A percentile compares a stretch with the other conserved stretches of the same genome.
phyloP scores from a whole-genome alignment of 2,329 filamentous ascomycete genomes.

The Fusarium cicatricum region DNA sequence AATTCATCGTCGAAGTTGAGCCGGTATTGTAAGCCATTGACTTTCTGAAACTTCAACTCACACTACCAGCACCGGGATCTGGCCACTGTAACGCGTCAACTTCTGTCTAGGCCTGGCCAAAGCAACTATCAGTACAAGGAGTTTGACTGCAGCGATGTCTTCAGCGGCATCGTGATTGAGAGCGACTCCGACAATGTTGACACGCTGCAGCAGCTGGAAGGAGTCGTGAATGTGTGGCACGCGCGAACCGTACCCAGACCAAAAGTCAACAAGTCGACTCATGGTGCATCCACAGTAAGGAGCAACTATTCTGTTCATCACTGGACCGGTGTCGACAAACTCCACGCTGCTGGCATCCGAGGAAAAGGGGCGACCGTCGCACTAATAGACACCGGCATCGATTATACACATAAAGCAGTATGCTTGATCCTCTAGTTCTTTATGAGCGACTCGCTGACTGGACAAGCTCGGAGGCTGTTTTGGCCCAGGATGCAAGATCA shows the following conservation, averaged over 20 bases:
- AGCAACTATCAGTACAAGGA: constrained; percentile 37
- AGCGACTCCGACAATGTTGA: constrained; percentile 45
- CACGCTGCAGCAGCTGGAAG: constrained; percentile 43
- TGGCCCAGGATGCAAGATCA: constrained; percentile 50
- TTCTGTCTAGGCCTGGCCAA: constrained; percentile 26
- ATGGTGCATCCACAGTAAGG: constrained; percentile 18
- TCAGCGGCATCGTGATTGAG: constrained; percentile 48
- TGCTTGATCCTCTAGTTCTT: neutral
- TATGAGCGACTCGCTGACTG: too few species aligned
- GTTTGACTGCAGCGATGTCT: constrained; percentile 49
- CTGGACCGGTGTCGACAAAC: constrained; percentile 50
- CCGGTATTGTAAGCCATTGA: constrained; percentile 26
- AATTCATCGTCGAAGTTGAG: constrained; percentile 41
- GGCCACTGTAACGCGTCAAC: constrained; percentile 32
- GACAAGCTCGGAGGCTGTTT: constrained; percentile 50
- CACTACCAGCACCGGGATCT: constrained; percentile 21
- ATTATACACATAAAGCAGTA: constrained; percentile 51
- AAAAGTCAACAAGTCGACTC: constrained; percentile 17
- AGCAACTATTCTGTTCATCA: constrained; percentile 49
- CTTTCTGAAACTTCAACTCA: constrained; percentile 19
- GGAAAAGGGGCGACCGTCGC: constrained; percentile 51
- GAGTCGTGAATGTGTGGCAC: constrained; percentile 51
- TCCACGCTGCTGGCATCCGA: constrained; percentile 49
- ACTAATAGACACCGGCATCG: constrained; percentile 52
- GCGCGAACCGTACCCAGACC: constrained; percentile 40